Evolutionary conservation across 1,284 basidiomycete genomes (phyloP), one percentile per base, ranked within the genome.

Genomic region (Cerioporus squamosus): DNA sequence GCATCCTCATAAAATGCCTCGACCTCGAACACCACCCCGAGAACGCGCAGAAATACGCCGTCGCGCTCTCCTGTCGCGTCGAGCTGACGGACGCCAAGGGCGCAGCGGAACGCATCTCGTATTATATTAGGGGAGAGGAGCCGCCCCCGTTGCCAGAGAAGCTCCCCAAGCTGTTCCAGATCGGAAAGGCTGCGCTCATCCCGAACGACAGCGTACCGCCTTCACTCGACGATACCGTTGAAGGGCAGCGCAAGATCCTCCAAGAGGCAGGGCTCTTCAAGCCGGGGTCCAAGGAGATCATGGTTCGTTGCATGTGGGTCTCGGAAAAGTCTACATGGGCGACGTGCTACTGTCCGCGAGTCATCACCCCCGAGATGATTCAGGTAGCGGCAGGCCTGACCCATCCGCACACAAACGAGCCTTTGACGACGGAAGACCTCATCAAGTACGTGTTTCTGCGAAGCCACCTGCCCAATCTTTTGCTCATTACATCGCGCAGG

Each of bases 11-110:
- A 53, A 59, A 56, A 39, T 55, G 49, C 17, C 53, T 66, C 44
- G 60, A 66, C 54, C 56, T 65, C 36, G 55, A 55, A 42, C 20
- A 63, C 52, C 61, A 60, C 22, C 62, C 64, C 7, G 62, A 64
- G 49, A 56, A 54, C 48, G 60, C 60, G 12, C 40, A 59, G 3
- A 53, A 44, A 23, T 26, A 53, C 49, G 59, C 61, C 18, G 62
- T 62, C 5, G 39, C 51, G 24, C 57, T 65, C 40, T 50, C 56
- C 29, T 57, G 53, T 47, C 55, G 48, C 7, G 59, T 63, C 10
- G 59, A 55, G 23, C 55, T 48, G 20, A 59, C 52, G 12, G 60
- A 61, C 49, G 52, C 44, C 38, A 51, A 36, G 24, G 22, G 53
- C 47, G 55, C 55, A 8, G 38, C 39, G n/a, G 45, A 52, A 20